Percentiles rank a stretch among this genome's conserved stretches.
Conservation (phyloP, 768 basidiomycete species). For the Auriscalpium vulgare region DNA sequence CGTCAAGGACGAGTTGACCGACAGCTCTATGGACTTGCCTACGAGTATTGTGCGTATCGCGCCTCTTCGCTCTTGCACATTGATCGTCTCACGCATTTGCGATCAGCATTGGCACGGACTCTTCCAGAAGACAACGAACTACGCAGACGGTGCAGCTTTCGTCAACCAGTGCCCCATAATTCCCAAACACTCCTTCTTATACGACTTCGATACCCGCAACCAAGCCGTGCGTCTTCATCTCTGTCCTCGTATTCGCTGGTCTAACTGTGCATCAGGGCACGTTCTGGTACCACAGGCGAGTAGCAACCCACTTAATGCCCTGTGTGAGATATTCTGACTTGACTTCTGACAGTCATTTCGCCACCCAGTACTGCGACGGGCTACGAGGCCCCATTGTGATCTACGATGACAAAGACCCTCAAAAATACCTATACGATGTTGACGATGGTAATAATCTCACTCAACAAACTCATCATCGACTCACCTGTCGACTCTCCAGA, state of each 20-base stretch:
- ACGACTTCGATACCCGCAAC: constrained; percentile 26
- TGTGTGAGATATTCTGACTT: too few relatives aligned
- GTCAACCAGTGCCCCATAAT: constrained; percentile 36
- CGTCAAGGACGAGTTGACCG: not conserved
- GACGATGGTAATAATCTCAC: constrained; percentile 19
- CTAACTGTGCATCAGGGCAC: constrained; percentile 15
- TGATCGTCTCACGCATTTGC: not conserved
- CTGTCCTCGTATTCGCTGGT: not conserved
- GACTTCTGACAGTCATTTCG: constrained; percentile 24
- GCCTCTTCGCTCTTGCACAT: not conserved
- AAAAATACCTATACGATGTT: constrained; percentile 22
- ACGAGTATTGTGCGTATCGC: not conserved
- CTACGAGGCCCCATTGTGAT: constrained; percentile 31
- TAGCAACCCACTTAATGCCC: too few relatives aligned
- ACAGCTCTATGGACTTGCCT: not conserved
- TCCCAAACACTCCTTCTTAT: constrained; percentile 30
- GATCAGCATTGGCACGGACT: constrained; percentile 18
- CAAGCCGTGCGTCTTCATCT: constrained; percentile 20
- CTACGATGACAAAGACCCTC: constrained; percentile 25
- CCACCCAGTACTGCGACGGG: constrained; percentile 35
- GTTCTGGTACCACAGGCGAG: constrained; percentile 29
- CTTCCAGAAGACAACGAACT: constrained; percentile 12
- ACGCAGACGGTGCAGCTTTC: constrained; percentile 18
- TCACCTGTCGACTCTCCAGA: constrained; percentile 19
- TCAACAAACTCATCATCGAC: not conserved